Conservation (phyloP, 306 rosid genomes). For the Sphenostylis stenocarpa region DNA sequence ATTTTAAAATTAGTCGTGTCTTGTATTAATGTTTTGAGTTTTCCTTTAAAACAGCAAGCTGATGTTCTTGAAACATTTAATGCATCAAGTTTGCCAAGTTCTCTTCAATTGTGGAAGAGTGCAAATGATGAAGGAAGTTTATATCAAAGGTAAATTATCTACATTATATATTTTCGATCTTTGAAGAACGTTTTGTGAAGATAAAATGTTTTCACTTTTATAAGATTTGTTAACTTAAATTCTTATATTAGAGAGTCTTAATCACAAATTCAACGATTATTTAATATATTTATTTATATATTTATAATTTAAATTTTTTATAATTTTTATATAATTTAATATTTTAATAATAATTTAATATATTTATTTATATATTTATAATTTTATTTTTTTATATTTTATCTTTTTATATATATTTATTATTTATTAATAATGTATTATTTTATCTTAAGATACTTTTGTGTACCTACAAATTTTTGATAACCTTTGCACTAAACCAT, state of each 20-base stretch:
- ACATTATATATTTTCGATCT: not conserved
- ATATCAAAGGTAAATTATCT: conserved; percentile 54
- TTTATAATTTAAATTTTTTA: too few relatives aligned
- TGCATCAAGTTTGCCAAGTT: conserved; percentile 55
- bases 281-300: too few relatives aligned
- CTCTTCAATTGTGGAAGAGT: conserved; percentile 49
- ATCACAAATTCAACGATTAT: too few relatives aligned
- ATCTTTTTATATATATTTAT: too few relatives aligned
- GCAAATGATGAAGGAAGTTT: conserved; percentile 25
- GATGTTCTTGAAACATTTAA: conserved; percentile 62
- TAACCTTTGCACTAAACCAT: too few relatives aligned
- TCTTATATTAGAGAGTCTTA: too few relatives aligned
- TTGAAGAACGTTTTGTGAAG: not conserved
- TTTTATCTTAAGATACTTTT: not conserved
- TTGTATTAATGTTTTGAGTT: not conserved
- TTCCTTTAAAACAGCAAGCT: conserved; percentile 44
- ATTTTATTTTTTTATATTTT: too few relatives aligned
- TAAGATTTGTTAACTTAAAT: not conserved
- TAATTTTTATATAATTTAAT: too few relatives aligned
- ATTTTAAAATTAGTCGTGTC: not conserved
- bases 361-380: too few relatives aligned
- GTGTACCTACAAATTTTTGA: too few relatives aligned
- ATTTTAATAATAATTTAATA: too few relatives aligned
- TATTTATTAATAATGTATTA: too few relatives aligned
- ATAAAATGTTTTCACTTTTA: not conserved